Evolutionary conservation across 2,329 filamentous ascomycete genomes (phyloP).

Genomic region (Penicillium sp.): DNA sequence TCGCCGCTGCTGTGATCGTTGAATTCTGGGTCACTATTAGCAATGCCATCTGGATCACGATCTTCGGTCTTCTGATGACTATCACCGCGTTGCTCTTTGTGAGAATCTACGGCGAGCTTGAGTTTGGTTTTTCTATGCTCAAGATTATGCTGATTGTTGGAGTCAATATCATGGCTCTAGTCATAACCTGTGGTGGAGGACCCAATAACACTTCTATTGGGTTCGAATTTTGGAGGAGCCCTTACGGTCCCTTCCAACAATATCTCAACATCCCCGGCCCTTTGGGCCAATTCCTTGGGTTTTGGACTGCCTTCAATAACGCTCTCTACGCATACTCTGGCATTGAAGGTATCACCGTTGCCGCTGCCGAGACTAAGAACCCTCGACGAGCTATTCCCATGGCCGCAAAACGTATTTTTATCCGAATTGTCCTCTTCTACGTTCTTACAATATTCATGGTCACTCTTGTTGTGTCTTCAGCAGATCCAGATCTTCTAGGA

Average conservation of each 20-base stretch:
- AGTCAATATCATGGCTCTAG: slow-evolving; percentile 55
- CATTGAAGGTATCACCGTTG: slow-evolving; percentile 49
- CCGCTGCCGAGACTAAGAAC: slow-evolving; percentile 51
- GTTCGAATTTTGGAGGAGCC: slow-evolving; percentile 47
- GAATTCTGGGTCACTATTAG: slow-evolving; percentile 48
- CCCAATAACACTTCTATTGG: slow-evolving; percentile 30
- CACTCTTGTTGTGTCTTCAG: slow-evolving; percentile 43
- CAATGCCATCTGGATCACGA: slow-evolving; percentile 42
- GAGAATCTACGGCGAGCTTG: slow-evolving; percentile 49
- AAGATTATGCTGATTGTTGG: slow-evolving; percentile 61
- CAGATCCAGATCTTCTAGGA: slow-evolving; percentile 46
- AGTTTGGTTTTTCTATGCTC: slow-evolving; percentile 52
- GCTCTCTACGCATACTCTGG: slow-evolving; percentile 36
- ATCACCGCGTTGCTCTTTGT: slow-evolving; percentile 34
- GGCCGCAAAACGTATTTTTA: slow-evolving; percentile 53
- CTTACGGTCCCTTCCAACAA: slow-evolving; percentile 41
- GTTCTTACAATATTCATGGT: slow-evolving; percentile 53
- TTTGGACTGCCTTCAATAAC: slow-evolving; percentile 27
- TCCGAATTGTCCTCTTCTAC: slow-evolving; percentile 54
- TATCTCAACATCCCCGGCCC: slow-evolving; percentile 36
- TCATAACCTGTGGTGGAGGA: slow-evolving; percentile 44
- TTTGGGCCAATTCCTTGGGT: slow-evolving; percentile 46
- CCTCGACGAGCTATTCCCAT: slow-evolving; percentile 53
- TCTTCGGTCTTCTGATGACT: slow-evolving; percentile 39
- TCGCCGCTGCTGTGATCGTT: slow-evolving; percentile 31